phyloP scores from a whole-genome alignment of 2,329 filamentous ascomycete species.

The Pseudocercospora crystallina region DNA sequence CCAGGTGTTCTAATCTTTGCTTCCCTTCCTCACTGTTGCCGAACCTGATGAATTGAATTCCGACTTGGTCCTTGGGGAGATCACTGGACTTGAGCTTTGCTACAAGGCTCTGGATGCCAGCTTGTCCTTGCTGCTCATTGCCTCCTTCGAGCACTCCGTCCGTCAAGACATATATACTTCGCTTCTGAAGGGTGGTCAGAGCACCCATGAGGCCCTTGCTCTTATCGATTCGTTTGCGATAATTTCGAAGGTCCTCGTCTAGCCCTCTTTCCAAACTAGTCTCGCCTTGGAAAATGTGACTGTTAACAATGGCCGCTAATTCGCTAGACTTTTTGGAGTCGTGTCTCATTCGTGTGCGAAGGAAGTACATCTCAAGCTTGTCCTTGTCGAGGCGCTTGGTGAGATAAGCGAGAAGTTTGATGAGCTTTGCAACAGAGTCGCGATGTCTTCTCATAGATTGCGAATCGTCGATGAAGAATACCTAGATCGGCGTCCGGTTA shows the following conservation, averaged over 20 bases:
- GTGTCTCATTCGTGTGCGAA: not conserved
- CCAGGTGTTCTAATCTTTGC: not conserved
- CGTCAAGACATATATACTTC: conserved; percentile 16
- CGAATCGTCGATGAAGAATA: conserved; percentile 19
- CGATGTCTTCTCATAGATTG: conserved; percentile 9
- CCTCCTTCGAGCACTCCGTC: conserved; percentile 10
- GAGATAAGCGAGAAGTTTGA: conserved; percentile 5
- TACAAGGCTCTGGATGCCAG: conserved; percentile 2
- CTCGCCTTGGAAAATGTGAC: not conserved
- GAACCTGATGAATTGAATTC: conserved; percentile 31
- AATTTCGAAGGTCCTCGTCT: not conserved
- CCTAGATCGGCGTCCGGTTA: conserved; percentile 2
- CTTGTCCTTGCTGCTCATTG: not conserved
- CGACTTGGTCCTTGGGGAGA: conserved; percentile 12
- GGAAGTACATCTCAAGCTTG: conserved; percentile 13
- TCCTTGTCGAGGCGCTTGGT: conserved; percentile 9
- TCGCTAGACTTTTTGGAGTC: not conserved
- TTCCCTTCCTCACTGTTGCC: too few relatives aligned
- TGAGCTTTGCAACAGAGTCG: conserved; percentile 3
- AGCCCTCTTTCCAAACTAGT: not conserved
- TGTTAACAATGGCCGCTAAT: not conserved
- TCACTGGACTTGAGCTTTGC: not conserved
- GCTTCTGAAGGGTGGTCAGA: not conserved
- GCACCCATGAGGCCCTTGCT: not conserved
- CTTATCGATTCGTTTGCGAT: not conserved